Conservation (phyloP, 805 yeast species). For the Kodamaea hsintzibuensis region DNA sequence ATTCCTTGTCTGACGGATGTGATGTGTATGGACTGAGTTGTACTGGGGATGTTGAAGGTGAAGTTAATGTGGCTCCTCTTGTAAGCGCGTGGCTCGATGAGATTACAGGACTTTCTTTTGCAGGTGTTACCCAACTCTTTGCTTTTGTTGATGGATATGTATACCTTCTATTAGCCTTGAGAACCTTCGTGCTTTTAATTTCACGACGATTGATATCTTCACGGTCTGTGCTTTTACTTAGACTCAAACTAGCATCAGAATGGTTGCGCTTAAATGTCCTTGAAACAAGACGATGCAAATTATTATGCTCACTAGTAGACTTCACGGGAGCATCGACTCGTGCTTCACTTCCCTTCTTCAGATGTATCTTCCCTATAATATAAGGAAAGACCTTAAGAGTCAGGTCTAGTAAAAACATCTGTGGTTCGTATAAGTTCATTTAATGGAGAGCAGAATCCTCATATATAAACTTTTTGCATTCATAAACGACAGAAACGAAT, state of each 20-base stretch:
- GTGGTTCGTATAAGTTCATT: not conserved
- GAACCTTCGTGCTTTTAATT: not conserved
- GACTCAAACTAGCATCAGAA: constrained; percentile 3
- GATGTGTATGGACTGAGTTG: not conserved
- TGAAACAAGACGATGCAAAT: constrained; percentile 3
- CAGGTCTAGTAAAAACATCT: constrained; percentile 5
- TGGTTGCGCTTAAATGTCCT: constrained; percentile 4
- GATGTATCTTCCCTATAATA: not conserved
- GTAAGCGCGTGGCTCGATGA: constrained; percentile 7
- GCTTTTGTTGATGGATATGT: constrained; percentile 1
- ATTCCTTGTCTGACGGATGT: not conserved
- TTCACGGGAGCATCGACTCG: not conserved
- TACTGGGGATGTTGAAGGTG: not conserved
- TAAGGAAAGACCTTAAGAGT: constrained; percentile 3
- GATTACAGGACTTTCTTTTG: not conserved
- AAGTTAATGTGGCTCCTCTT: not conserved
- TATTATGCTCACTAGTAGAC: constrained; percentile 2
- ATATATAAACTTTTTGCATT: constrained; percentile 2
- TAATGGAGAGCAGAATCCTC: not conserved
- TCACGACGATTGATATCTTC: not conserved
- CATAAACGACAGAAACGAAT: not conserved
- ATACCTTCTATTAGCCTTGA: not conserved
- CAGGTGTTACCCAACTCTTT: not conserved
- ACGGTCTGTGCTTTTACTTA: not conserved
- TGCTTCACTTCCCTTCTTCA: not conserved